Base-by-base conservation (phyloP, 176 grass and related monocot genomes). In the Otatea glauca region DNA sequence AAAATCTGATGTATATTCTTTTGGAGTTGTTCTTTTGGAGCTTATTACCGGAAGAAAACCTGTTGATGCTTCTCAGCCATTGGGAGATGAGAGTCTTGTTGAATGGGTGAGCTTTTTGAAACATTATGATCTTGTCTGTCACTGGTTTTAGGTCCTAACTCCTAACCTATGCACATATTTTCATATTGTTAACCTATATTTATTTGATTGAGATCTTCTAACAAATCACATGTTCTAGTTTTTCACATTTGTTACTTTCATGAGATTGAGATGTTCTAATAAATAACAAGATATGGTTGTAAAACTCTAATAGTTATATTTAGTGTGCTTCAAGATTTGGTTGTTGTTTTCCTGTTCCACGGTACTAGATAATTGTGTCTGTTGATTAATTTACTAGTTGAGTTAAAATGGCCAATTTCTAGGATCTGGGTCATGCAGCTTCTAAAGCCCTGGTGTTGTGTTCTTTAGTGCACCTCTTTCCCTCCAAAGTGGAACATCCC, bases 1-100 rank as follows among this genome's bases (percentile, higher is more conserved):
- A 67, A 99, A 99, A 88, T 99, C 93, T 86, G 97, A 99, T 86
- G 82, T 99, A 39, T 99, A 99, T 94, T 99, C 97, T 63, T 99
- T 99, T 63, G 97, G 97, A 47, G 97, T 99, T 48, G 93, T 99
- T 88, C 93, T 99, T 79, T 91, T 99, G 75, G 97, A 99, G 85
- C 93, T 99, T 81, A 96, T 99, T 88, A 99, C 97, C 11, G 97
- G 93, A 85, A 88, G 97, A 79, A 99, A 99, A 86, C 97, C 97
- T 68, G 97, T 99, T 67, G 97, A 99, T 89, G 75, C 88, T 82
- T 99, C 93, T 84, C 97, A 96, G 79, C 97, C 97, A 7, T 68
- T 96, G 69, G 97, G 97, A 79, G 97, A 99, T 83, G 97, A 99
- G 72, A 96, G 97, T 69, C 92, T 99, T 55, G 97, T 94, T 4